Evolutionary conservation across 176 grass and related monocot genomes (phyloP).

Genomic region (Chloris gayana): DNA sequence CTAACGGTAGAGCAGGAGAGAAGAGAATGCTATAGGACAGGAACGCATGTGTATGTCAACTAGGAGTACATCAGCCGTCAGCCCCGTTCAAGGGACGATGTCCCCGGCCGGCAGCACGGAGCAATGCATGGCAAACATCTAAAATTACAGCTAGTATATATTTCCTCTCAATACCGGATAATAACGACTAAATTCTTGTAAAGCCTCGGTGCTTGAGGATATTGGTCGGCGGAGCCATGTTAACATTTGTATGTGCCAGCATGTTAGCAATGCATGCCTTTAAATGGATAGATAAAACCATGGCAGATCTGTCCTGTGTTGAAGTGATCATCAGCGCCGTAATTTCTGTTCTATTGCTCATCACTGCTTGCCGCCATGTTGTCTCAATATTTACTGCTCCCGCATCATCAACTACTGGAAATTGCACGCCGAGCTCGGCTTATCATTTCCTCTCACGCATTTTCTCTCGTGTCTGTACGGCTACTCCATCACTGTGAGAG

Average conservation of each 20-base stretch:
- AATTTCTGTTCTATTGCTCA: not conserved
- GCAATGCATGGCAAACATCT: too few relatives aligned
- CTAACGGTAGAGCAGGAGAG: not conserved
- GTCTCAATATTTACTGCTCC: not conserved
- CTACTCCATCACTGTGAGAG: not conserved
- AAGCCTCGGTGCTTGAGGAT: not conserved
- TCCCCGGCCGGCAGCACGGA: not conserved
- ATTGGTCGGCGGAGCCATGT: not conserved
- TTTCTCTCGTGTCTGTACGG: conserved; percentile 13
- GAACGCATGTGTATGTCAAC: not conserved
- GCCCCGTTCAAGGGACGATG: not conserved
- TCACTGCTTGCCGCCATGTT: not conserved
- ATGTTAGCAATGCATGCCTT: not conserved
- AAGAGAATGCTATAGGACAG: not conserved
- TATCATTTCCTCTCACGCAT: conserved; percentile 38
- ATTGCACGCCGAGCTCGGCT: not conserved
- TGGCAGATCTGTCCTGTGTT: too few relatives aligned
- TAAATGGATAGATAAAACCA: too few relatives aligned
- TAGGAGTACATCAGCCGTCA: not conserved
- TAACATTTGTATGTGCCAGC: not conserved
- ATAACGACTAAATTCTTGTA: too few relatives aligned
- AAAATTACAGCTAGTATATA: not conserved
- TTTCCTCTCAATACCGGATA: too few relatives aligned
- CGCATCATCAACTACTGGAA: conserved; percentile 31
- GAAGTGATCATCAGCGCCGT: not conserved